Conservation (phyloP, 495 filamentous ascomycete genomes). For the Neurospora discreta region DNA sequence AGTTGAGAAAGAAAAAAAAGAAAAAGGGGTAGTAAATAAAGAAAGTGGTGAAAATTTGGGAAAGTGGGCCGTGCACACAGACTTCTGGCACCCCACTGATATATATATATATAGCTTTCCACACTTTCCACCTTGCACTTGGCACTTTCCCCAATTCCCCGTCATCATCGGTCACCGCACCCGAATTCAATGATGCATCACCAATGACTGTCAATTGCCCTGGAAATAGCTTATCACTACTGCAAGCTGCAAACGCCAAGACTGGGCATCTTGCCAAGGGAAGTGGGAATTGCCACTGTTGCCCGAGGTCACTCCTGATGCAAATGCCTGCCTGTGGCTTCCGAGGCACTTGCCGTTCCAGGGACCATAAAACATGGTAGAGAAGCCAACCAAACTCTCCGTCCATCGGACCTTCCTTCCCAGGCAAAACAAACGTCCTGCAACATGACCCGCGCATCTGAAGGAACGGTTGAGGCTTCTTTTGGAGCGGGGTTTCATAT, state of each 20-base stretch:
- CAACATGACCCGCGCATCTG: background rate
- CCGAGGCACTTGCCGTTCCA: background rate
- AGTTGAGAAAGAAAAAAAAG: too few species aligned
- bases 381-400: background rate
- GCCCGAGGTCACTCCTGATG: background rate
- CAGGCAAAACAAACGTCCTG: background rate
- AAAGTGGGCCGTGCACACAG: too few species aligned
- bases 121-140: too few species aligned
- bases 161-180: background rate
- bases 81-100: too few species aligned
- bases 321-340: background rate
- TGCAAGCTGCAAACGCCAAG: background rate
- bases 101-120: too few species aligned
- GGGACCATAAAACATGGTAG: background rate
- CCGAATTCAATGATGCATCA: background rate
- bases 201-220: background rate
- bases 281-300: background rate
- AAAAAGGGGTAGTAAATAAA: too few species aligned
- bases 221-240: background rate
- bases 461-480: background rate
- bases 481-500: background rate
- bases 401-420: background rate
- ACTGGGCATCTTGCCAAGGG: background rate
- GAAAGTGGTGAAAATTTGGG: too few species aligned
- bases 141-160: too few species aligned